Evolutionary conservation across 768 basidiomycete species (phyloP).

Genomic region (Amanita exitialis): DNA sequence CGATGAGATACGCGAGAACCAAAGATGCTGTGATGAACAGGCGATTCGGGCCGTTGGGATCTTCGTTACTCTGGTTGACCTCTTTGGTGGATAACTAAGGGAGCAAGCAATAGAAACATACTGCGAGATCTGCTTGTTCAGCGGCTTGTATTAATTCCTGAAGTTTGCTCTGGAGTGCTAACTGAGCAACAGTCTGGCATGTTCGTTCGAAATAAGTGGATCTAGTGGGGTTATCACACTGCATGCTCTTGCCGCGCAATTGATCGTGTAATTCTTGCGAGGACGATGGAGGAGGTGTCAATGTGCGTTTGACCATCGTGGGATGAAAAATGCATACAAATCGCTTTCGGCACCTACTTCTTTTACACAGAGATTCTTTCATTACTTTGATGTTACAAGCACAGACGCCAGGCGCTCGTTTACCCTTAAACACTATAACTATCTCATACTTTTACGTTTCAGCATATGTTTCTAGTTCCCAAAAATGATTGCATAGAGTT

Average conservation of each 20-base stretch:
- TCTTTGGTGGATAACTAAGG: background rate
- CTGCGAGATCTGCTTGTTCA: slow-evolving; percentile 45
- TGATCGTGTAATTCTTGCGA: slow-evolving; percentile 47
- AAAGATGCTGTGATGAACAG: slow-evolving; percentile 49
- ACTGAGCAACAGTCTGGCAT: slow-evolving; percentile 34
- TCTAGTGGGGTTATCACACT: slow-evolving; percentile 9
- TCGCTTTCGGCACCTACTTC: no score
- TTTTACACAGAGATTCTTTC: no score
- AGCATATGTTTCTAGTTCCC: no score
- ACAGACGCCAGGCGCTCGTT: no score
- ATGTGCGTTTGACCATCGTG: slow-evolving; percentile 48
- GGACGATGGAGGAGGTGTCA: slow-evolving; percentile 54
- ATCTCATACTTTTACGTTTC: no score
- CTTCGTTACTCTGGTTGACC: slow-evolving; percentile 22
- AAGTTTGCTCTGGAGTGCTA: slow-evolving; percentile 35
- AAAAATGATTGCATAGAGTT: background rate
- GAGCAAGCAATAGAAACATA: slow-evolving; percentile 19
- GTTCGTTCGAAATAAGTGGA: slow-evolving; percentile 26
- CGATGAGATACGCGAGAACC: slow-evolving; percentile 54
- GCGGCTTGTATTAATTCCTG: slow-evolving; percentile 32
- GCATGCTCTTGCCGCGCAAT: slow-evolving; percentile 18
- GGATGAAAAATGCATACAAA: background rate
- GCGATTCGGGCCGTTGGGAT: slow-evolving; percentile 27
- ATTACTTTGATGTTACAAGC: no score
- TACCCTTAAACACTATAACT: no score